Evolutionary conservation across 1,139 yeast species (phyloP).

Genomic region (Eremothecium cymbalariae): DNA sequence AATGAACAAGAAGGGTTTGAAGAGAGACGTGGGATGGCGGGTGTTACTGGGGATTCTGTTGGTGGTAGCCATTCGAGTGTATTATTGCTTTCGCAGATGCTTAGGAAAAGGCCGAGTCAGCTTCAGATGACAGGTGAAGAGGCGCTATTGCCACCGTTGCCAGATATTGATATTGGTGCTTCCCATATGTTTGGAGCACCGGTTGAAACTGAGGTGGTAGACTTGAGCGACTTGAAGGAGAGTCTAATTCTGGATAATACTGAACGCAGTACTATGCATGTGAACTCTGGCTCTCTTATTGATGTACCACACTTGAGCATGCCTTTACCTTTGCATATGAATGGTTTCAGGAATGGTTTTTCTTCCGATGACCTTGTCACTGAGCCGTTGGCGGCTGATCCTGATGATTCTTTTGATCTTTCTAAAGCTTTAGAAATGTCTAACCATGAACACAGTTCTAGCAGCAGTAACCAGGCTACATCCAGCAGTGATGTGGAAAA

Average conservation of each 20-base stretch:
- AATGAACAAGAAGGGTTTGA: neutral
- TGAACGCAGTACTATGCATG: neutral
- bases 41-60: neutral
- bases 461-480: neutral
- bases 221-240: neutral
- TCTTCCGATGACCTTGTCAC: slow-evolving; percentile 5
- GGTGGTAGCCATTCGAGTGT: neutral
- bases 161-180: slow-evolving; percentile 10
- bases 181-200: neutral
- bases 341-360: neutral
- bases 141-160: slow-evolving; percentile 28
- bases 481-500: slow-evolving; percentile 1
- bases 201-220: neutral
- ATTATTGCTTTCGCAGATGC: too few species aligned
- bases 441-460: slow-evolving; percentile 3
- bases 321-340: slow-evolving; percentile 1
- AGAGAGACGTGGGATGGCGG: slow-evolving; percentile 2
- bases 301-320: neutral
- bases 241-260: neutral
- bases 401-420: slow-evolving; percentile 25
- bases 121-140: slow-evolving; percentile 8
- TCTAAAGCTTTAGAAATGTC: slow-evolving; percentile 30
- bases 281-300: slow-evolving; percentile 2
- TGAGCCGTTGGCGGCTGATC: slow-evolving; percentile 8
- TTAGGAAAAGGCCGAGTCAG: too few species aligned